A percentile compares a stretch with the other conserved stretches of the same genome.
Conservation (phyloP, 768 basidiomycete genomes). For the Tricholoma saponaceum region DNA sequence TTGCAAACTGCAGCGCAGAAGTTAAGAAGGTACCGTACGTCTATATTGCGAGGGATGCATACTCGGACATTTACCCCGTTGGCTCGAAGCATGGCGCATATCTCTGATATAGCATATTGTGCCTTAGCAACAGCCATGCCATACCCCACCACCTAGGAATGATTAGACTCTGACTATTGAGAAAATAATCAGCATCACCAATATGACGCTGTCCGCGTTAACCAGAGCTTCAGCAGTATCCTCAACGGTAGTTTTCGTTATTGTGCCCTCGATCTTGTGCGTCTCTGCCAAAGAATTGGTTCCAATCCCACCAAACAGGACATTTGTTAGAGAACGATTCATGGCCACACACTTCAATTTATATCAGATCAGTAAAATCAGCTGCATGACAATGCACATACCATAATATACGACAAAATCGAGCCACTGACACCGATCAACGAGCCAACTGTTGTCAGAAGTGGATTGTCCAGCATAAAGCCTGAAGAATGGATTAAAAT, state of each 20-base stretch:
- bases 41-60: conserved; percentile 5
- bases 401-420: conserved; percentile 92
- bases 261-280: conserved; percentile 78
- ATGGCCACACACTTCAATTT: conserved; percentile 76
- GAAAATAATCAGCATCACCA: conserved; percentile 37
- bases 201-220: conserved; percentile 80
- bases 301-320: conserved; percentile 83
- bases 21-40: background rate
- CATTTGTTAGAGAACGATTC: conserved; percentile 84
- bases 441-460: conserved; percentile 80
- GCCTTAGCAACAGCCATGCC: conserved; percentile 94
- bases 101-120: conserved; percentile 76
- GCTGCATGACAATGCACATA: conserved; percentile 25
- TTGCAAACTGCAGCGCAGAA: conserved; percentile 50
- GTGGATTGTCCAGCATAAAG: conserved; percentile 86
- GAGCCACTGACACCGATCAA: conserved; percentile 89
- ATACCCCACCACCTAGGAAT: conserved; percentile 69
- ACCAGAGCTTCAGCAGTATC: conserved; percentile 75
- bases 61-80: conserved; percentile 76
- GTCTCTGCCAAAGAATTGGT: conserved; percentile 49
- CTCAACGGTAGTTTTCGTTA: conserved; percentile 75
- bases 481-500: conserved; percentile 32
- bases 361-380: conserved; percentile 2
- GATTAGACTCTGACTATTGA: background rate
- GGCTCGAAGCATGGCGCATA: conserved; percentile 64